phyloP scores from a whole-genome alignment of 2,329 filamentous ascomycete genomes.

The Elsinoe perseae region DNA sequence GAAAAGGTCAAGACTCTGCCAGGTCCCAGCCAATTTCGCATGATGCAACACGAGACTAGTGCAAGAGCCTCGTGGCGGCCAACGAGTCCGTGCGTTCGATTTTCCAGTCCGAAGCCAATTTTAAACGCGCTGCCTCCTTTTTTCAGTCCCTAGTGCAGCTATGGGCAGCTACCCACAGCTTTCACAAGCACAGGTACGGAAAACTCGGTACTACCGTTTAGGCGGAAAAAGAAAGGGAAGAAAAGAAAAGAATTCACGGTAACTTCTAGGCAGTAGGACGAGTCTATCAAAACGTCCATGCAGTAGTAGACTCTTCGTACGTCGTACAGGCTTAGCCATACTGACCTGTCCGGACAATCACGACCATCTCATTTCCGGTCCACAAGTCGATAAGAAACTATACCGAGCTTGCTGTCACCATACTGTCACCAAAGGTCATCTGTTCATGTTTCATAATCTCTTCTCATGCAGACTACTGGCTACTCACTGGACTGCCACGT shows the following conservation, averaged over 20 bases:
- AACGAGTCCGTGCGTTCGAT: neutral
- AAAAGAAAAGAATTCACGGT: neutral
- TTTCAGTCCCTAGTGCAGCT: no score
- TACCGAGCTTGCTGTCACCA: neutral
- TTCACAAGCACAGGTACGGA: neutral
- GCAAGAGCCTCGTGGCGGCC: conserved; percentile 13
- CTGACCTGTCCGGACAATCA: no score
- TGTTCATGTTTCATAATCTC: conserved; percentile 9
- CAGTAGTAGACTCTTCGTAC: neutral
- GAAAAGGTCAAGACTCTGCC: neutral
- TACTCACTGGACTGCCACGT: neutral
- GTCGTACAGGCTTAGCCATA: neutral
- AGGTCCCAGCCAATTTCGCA: conserved; percentile 14
- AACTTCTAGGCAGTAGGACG: neutral
- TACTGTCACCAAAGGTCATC: conserved; percentile 1
- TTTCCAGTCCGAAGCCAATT: neutral
- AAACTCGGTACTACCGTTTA: no score
- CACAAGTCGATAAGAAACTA: neutral
- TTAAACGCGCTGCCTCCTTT: conserved; percentile 6
- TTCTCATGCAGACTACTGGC: neutral
- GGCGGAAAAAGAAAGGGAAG: neutral
- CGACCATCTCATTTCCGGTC: neutral
- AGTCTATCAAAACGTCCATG: conserved; percentile 9
- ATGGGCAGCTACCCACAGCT: no score
- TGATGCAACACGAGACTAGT: conserved; percentile 18